phyloP scores from a whole-genome alignment of 2,329 filamentous ascomycete species.

The Sclerotiophoma versabilis region DNA sequence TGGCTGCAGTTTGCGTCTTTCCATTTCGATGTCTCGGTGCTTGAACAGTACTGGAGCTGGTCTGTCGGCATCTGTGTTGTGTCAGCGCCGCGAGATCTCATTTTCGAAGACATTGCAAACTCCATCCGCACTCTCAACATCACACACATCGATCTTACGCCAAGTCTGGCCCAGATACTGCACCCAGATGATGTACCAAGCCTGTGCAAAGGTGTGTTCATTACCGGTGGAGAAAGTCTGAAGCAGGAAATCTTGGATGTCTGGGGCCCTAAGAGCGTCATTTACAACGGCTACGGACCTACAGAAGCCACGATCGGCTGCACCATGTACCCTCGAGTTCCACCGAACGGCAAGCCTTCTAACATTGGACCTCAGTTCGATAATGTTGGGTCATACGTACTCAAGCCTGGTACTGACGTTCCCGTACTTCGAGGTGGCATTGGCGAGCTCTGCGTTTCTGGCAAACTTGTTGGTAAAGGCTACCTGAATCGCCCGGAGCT shows the following conservation, averaged over 20 bases:
- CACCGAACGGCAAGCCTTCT: slow-evolving; percentile 76
- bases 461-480: slow-evolving; percentile 85
- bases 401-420: slow-evolving; percentile 71
- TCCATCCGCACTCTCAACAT: slow-evolving; percentile 76
- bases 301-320: slow-evolving; percentile 94
- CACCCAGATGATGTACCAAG: slow-evolving; percentile 82
- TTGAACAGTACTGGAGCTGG: slow-evolving; percentile 97
- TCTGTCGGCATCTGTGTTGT: slow-evolving; percentile 86
- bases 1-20: slow-evolving; percentile 95
- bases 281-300: slow-evolving; percentile 91
- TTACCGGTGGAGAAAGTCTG: slow-evolving; percentile 87
- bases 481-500: slow-evolving; percentile 84
- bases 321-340: slow-evolving; percentile 86
- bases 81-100: slow-evolving; percentile 80
- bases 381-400: slow-evolving; percentile 85
- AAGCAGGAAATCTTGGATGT: slow-evolving; percentile 87
- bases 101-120: slow-evolving; percentile 81
- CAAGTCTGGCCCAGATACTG: slow-evolving; percentile 80
- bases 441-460: slow-evolving; percentile 88
- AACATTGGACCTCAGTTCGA: slow-evolving; percentile 89
- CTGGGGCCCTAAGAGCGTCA: slow-evolving; percentile 80
- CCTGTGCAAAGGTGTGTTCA: slow-evolving; percentile 84
- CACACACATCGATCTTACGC: slow-evolving; percentile 91
- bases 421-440: slow-evolving; percentile 80
- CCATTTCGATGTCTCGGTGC: slow-evolving; percentile 91